Base-by-base conservation (phyloP, 441 rosid species). In the Manihot esculenta region DNA sequence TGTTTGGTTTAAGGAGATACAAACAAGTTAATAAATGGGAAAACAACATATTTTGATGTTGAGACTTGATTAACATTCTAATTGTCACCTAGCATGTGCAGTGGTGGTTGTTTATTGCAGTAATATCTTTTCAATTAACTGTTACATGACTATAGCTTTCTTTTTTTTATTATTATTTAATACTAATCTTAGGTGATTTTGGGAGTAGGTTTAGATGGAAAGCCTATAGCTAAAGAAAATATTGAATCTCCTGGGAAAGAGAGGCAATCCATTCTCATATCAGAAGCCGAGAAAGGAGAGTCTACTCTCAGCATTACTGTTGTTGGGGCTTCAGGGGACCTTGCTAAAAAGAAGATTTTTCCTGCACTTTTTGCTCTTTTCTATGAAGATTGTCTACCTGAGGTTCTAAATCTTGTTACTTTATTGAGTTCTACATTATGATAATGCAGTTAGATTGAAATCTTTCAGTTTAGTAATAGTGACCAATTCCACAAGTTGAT, bases 301-400 rank as follows among this genome's bases (percentile, higher is more conserved):
- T 85, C 92, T n/a, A 87, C 89, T 45, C 85, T 90, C 65, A 88
- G 90, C 84, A 85, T 94, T 63, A 94, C 91, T 15, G 94, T 94
- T 48, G 89, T 91, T 76, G 99, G 99, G 70, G 99, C 98, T 59
- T 94, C 97, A 3, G 97, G 98, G 49, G 96, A 92, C 74, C 93
- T 94, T 9, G 96, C 96, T 35, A 94, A 82, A 85, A 94, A 87
- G 85, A 94, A 92, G 83, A 90, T 89, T 57, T 94, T 92, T 64
- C 98, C 99, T 8, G 98, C 99, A 54, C 88, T 94, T 64, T 94
- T 94, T 74, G 97, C 98, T 64, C 96, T 94, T 64, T 92, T 72
- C 65, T 92, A 90, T 42, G 96, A 92, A 68, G 96, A 85, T 64
- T 88, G 89, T 70, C 88, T 92, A 35, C 96, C 92, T 21, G 71